Percentiles rank a stretch among this genome's conserved stretches.
Evolutionary conservation across 2,329 filamentous ascomycete species (phyloP).

Genomic region (Beauveria medogensis): DNA sequence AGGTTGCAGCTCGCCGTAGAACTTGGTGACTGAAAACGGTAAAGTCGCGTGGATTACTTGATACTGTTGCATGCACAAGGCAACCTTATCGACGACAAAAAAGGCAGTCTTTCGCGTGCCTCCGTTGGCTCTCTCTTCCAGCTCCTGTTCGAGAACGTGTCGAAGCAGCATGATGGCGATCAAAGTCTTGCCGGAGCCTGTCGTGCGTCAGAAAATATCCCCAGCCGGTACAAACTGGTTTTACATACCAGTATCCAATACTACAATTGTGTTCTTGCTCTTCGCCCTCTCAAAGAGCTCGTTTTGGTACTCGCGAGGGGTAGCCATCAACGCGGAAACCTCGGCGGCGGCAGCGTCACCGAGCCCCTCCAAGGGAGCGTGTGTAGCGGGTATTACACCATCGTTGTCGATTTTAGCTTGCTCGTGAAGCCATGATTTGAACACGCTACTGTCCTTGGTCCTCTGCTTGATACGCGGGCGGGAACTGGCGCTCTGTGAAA

Average conservation of each 20-base stretch:
- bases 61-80: slow-evolving; percentile 83
- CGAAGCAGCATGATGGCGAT: slow-evolving; percentile 82
- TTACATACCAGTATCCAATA: slow-evolving; percentile 70
- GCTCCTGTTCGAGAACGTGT: slow-evolving; percentile 67
- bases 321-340: slow-evolving; percentile 29
- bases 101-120: slow-evolving; percentile 62
- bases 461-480: not conserved
- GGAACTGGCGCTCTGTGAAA: not conserved
- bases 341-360: slow-evolving; percentile 1
- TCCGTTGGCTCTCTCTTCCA: slow-evolving; percentile 58
- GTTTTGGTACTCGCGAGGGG: slow-evolving; percentile 81
- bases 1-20: slow-evolving; percentile 63
- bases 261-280: slow-evolving; percentile 77
- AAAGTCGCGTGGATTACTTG: slow-evolving; percentile 76
- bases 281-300: slow-evolving; percentile 89
- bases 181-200: slow-evolving; percentile 88
- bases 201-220: slow-evolving; percentile 4
- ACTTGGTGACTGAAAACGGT: slow-evolving; percentile 62
- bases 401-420: not conserved
- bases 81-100: slow-evolving; percentile 86
- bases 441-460: not conserved
- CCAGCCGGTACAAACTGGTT: fast-evolving
- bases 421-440: not conserved
- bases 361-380: not conserved
- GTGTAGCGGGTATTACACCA: not conserved